Evolutionary conservation across 2,329 filamentous ascomycete genomes (phyloP), one percentile per base, ranked within the genome.

Genomic region (Trichophyton benhamiae): DNA sequence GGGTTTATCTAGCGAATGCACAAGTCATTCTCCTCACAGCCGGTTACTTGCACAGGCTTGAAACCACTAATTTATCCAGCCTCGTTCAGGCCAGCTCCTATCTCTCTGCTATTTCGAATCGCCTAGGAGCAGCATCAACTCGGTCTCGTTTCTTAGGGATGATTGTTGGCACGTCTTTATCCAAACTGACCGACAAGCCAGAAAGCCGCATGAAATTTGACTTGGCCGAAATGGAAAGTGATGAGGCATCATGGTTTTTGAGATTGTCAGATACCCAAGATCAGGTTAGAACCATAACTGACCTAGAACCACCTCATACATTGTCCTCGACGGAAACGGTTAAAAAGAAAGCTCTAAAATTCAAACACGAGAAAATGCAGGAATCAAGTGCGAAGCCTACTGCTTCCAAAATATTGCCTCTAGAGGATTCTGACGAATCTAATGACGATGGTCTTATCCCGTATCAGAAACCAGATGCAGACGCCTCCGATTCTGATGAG

Each of bases 401-500:
- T 7, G 17, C 46, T 33, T 27, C 78, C n/a, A 79, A 77, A 61
- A 75, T 83, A 44, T 71, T 82, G 27, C 75, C 80, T 17, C 76
- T 83, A 36, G 82, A 90, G 68, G 71, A 91, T 8, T 78, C 80
- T 36, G 77, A 80, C 22, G 76, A 77, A 11, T 80, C 79, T 7
- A 84, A 86, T 53, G 82, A 84, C 36, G 83, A 86, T 15, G 87
- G 88, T 63, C 77, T 97, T 0, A 78, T 84, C 1, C 83, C 89
- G 0, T 96, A 96, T 67, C 82, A 83, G 13, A 96, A 96, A 71
- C 89, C 89, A 0, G 89, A 90, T 68, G 91, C 88, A 1, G 94
- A 99, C 66, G 82, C 85, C 0, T 89, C 95, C 70, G 94, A 99
- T 70, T 92, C 90, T 0, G 91, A 96, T 62, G 91, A 96, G 42